Conservation (phyloP, 2,329 filamentous ascomycete species). For the Botrytis elliptica region DNA sequence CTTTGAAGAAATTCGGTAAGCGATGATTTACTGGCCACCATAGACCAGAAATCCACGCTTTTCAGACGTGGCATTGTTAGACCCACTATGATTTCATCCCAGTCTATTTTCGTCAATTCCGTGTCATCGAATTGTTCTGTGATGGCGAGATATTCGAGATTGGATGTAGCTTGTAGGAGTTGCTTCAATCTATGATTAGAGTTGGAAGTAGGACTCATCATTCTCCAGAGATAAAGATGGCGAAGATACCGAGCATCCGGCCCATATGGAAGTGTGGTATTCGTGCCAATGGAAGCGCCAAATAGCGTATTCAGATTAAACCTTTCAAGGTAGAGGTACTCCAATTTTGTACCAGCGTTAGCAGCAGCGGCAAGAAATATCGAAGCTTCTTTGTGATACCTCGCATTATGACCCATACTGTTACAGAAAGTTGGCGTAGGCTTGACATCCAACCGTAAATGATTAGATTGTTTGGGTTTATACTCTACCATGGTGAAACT, state of each 20-base stretch:
- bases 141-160: neutral
- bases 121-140: no score
- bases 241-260: neutral
- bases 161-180: neutral
- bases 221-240: neutral
- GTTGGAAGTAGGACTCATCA: no score
- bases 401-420: neutral
- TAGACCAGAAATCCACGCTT: neutral
- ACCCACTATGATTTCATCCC: neutral
- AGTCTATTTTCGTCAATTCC: neutral
- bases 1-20: neutral
- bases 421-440: fast-evolving
- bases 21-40: neutral
- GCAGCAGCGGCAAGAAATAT: neutral
- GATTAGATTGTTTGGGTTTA: fast-evolving
- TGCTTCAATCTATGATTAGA: neutral
- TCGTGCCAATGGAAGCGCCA: no score
- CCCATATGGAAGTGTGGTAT: neutral
- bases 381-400: neutral
- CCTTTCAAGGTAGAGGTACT: fast-evolving
- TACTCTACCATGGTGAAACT: fast-evolving
- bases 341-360: neutral
- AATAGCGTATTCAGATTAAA: neutral
- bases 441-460: neutral
- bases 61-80: neutral